Base-by-base conservation (phyloP, 495 filamentous ascomycete species). In the Xylaria palmicola region DNA sequence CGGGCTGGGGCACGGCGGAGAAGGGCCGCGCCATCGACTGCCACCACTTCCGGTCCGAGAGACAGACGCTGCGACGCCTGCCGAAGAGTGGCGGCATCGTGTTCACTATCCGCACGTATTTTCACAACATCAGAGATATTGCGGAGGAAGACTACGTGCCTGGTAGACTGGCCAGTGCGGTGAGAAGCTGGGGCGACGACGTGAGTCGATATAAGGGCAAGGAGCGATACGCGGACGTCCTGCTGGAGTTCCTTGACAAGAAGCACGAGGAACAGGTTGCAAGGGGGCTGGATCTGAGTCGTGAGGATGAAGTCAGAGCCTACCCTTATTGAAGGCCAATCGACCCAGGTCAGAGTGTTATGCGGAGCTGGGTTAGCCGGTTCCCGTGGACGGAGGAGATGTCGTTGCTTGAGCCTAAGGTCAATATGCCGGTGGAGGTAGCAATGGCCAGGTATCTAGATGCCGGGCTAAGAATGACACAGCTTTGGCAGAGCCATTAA, bases 131-230 rank as follows among this genome's bases (percentile, higher is more conserved):
- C 54, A 85, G 75, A 15, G 85, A 83, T 50, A 80, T 92, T 62
- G 83, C 73, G 0, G 76, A 86, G 74, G 88, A 92, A 76, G 80
- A 81, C 17, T 88, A 85, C 68, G 87, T 91, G 7, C 88, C 90
- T 0, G 89, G 89, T 0, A 65, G 90, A 45, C 68, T 93, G 69
- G 89, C 89, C 30, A 86, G 83, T 60, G 90, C 87, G 24, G 73
- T 93, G 12, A 74, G 92, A 59, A 95, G 90, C 75, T 96, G 92
- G 92, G 89, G 88, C 1, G 87, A 91, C 50, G 89, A 94, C 80
- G 92, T 96, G 9, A 82, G 83, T 32, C 77, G 76, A 74, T 96
- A 97, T 72, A 95, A 95, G 77, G 92, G 92, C 19, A 87, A 82
- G 77, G 90, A 91, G 67, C 85, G 79, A 69, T 96, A 91, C 75